phyloP scores from a whole-genome alignment of 768 basidiomycete genomes.

The Suillus hirtellus region DNA sequence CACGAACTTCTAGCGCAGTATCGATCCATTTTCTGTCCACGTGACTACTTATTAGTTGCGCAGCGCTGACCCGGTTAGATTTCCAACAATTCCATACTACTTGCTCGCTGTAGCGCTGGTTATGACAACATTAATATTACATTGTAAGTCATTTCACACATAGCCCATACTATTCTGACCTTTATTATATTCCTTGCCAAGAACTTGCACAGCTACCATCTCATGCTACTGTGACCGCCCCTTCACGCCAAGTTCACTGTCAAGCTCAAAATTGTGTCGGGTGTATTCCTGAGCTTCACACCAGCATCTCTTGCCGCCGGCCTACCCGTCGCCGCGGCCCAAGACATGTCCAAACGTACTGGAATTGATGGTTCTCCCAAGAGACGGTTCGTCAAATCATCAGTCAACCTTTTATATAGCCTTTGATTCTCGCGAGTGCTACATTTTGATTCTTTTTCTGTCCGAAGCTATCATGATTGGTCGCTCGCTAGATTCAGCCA shows the following conservation, averaged over 20 bases:
- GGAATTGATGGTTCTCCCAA: background rate
- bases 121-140: too few species aligned
- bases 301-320: background rate
- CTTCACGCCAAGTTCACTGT: background rate
- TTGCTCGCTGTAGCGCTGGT: too few species aligned
- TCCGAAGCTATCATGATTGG: background rate
- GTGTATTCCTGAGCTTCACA: background rate
- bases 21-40: background rate
- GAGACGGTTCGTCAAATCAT: background rate
- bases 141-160: too few species aligned
- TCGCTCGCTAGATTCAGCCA: background rate
- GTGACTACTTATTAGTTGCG: background rate
- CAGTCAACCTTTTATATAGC: background rate
- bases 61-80: too few species aligned
- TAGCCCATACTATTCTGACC: too few species aligned
- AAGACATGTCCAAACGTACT: background rate
- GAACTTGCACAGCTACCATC: background rate
- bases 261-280: background rate
- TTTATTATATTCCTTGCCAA: background rate
- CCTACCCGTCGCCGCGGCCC: background rate
- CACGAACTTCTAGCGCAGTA: background rate
- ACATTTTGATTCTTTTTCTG: background rate
- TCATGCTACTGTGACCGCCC: background rate
- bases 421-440: background rate
- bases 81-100: too few species aligned